phyloP scores from a whole-genome alignment of 305 asterid genomes.

The Fraxinus nigra region DNA sequence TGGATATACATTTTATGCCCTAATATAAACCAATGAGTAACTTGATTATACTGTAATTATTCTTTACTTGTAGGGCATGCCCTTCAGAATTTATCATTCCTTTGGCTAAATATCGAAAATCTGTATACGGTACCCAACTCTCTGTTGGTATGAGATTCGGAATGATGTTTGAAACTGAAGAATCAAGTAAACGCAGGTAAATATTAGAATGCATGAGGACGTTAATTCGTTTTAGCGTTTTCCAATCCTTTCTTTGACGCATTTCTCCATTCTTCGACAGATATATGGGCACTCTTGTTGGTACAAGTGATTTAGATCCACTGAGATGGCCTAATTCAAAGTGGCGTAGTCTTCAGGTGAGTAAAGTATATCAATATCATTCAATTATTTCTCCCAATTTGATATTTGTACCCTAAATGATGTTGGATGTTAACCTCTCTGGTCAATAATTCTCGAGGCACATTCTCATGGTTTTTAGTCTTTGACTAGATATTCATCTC shows the following conservation, averaged over 20 bases:
- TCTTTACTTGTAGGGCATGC: slow-evolving; percentile 61
- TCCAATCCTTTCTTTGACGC: neutral
- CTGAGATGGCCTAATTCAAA: slow-evolving; percentile 91
- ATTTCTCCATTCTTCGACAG: slow-evolving; percentile 30
- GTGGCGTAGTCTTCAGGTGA: slow-evolving; percentile 90
- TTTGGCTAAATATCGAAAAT: slow-evolving; percentile 62
- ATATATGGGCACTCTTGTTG: slow-evolving; percentile 81
- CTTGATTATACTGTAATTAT: neutral
- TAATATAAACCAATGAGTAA: neutral
- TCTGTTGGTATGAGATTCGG: slow-evolving; percentile 91
- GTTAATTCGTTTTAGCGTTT: neutral
- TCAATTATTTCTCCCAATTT: neutral
- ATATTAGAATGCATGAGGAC: neutral
- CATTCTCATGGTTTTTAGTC: neutral
- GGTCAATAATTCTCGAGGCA: neutral
- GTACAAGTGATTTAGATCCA: slow-evolving; percentile 76
- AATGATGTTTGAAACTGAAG: slow-evolving; percentile 96
- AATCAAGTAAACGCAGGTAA: slow-evolving; percentile 83
- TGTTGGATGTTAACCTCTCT: neutral
- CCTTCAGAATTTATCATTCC: slow-evolving; percentile 90
- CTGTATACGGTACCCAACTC: slow-evolving; percentile 69
- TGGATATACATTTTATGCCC: neutral
- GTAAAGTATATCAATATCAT: neutral
- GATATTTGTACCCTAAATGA: neutral
- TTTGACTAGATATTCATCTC: neutral